Evolutionary conservation across 495 filamentous ascomycete species (phyloP).

Genomic region (Tricharina praecox): DNA sequence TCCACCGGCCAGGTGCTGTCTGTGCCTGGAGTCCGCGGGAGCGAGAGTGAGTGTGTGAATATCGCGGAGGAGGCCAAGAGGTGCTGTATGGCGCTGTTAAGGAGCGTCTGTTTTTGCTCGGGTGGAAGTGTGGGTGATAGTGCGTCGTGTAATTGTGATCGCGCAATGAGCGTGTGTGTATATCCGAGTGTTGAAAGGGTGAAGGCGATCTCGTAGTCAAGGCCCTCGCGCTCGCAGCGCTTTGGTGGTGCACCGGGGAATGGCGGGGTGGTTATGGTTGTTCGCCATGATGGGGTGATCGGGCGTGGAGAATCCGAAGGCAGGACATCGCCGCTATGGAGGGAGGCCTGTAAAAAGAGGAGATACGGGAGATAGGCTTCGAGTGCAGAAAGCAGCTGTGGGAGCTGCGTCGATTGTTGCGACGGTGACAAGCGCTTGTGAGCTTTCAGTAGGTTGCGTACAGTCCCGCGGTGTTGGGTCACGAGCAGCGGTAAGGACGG

Average conservation of each 20-base stretch:
- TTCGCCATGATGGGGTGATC: slow-evolving; percentile 50
- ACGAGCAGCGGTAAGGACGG: slow-evolving; percentile 65
- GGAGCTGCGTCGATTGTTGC: slow-evolving; percentile 48
- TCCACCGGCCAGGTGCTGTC: slow-evolving; percentile 32
- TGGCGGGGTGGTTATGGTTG: slow-evolving; percentile 40
- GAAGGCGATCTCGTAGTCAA: slow-evolving; percentile 74
- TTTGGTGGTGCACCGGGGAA: slow-evolving; percentile 11
- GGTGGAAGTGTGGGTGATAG: slow-evolving; percentile 31
- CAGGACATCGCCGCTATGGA: slow-evolving; percentile 46
- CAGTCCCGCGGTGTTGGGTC: slow-evolving; percentile 59
- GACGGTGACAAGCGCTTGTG: slow-evolving; percentile 59
- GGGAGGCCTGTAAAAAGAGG: slow-evolving; percentile 27
- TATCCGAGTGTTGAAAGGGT: slow-evolving; percentile 58
- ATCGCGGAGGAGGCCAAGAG: slow-evolving; percentile 67
- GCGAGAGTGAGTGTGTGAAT: slow-evolving; percentile 45
- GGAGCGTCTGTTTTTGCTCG: slow-evolving; percentile 48
- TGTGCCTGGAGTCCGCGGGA: slow-evolving; percentile 10
- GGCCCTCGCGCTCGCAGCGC: slow-evolving; percentile 50
- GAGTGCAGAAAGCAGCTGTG: slow-evolving; percentile 46
- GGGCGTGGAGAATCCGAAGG: slow-evolving; percentile 28
- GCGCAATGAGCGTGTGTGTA: slow-evolving; percentile 51
- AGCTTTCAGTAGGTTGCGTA: slow-evolving; percentile 59
- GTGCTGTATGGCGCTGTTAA: slow-evolving; percentile 58
- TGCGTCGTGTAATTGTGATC: slow-evolving; percentile 34
- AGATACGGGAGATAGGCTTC: slow-evolving; percentile 67